Conservation (phyloP, 164 flowering plant species). For the Warburgia ugandensis region DNA sequence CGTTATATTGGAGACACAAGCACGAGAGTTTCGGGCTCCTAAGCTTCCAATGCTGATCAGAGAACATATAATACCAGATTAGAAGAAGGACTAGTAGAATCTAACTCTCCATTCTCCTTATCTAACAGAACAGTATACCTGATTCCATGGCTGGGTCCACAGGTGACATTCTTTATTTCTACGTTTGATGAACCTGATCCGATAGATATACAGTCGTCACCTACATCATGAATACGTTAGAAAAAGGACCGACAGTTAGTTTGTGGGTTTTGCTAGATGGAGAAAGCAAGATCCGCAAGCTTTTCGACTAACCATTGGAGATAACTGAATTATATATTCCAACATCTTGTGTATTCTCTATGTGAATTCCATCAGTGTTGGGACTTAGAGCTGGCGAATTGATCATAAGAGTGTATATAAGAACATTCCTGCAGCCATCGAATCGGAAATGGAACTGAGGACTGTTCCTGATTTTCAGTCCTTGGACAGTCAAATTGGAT, state of each 20-base stretch:
- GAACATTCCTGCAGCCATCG: constrained; percentile 52
- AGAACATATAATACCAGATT: no score
- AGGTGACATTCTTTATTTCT: constrained; percentile 69
- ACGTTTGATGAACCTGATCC: constrained; percentile 66
- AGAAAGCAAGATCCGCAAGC: not conserved
- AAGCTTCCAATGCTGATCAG: constrained; percentile 82
- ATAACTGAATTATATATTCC: constrained; percentile 55
- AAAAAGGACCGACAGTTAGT: not conserved
- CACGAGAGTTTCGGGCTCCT: constrained; percentile 67
- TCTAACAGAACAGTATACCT: constrained; percentile 35
- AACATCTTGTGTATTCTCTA: constrained; percentile 57
- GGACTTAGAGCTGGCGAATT: constrained; percentile 66
- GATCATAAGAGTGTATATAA: constrained; percentile 46
- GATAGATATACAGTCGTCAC: constrained; percentile 84
- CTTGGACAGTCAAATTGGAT: constrained; percentile 57
- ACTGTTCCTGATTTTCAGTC: constrained; percentile 60
- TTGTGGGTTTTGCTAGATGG: not conserved
- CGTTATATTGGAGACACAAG: constrained; percentile 69
- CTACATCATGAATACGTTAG: constrained; percentile 21
- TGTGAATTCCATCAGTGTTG: constrained; percentile 88
- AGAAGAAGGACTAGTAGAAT: not conserved
- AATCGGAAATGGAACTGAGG: constrained; percentile 78
- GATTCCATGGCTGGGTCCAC: constrained; percentile 92
- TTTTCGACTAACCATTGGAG: constrained; percentile 47
- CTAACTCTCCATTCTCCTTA: not conserved